A percentile compares a stretch with the other conserved stretches of the same genome.
phyloP scores from a whole-genome alignment of 768 basidiomycete species.

The Trametes cingulata region DNA sequence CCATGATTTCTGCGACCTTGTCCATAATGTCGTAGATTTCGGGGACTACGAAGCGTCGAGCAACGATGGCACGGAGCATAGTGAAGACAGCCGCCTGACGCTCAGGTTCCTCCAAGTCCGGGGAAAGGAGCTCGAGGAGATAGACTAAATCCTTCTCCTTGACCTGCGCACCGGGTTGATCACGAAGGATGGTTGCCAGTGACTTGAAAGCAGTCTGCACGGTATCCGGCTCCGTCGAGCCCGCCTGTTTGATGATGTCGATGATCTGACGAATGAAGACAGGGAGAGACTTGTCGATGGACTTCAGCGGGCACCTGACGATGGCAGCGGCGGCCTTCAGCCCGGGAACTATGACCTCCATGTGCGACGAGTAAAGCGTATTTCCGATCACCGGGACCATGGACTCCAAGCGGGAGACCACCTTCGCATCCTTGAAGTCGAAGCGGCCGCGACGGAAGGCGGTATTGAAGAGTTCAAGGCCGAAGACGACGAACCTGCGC shows the following conservation, averaged over 20 bases:
- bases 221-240: conserved; percentile 87
- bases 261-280: conserved; percentile 84
- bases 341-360: conserved; percentile 71
- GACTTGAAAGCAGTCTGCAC: conserved; percentile 88
- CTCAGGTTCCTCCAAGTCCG: conserved; percentile 87
- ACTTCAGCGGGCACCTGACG: conserved; percentile 79
- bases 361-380: conserved; percentile 82
- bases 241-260: conserved; percentile 76
- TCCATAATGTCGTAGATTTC: conserved; percentile 99
- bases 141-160: conserved; percentile 89
- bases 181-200: conserved; percentile 86
- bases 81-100: conserved; percentile 87
- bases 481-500: conserved; percentile 83
- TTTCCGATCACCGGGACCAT: conserved; percentile 89
- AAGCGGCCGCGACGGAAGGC: conserved; percentile 86
- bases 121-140: conserved; percentile 80
- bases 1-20: conserved; percentile 85
- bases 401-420: conserved; percentile 81
- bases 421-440: conserved; percentile 72
- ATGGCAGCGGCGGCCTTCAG: conserved; percentile 81
- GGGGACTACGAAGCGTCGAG: conserved; percentile 88
- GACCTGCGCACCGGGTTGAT: conserved; percentile 75
- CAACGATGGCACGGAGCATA: conserved; percentile 86
- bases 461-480: conserved; percentile 87
- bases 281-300: conserved; percentile 72